Evolutionary conservation across 208 protist genomes (phyloP), one percentile per base, ranked within the genome.

Genomic region (Leishmania turanica): DNA sequence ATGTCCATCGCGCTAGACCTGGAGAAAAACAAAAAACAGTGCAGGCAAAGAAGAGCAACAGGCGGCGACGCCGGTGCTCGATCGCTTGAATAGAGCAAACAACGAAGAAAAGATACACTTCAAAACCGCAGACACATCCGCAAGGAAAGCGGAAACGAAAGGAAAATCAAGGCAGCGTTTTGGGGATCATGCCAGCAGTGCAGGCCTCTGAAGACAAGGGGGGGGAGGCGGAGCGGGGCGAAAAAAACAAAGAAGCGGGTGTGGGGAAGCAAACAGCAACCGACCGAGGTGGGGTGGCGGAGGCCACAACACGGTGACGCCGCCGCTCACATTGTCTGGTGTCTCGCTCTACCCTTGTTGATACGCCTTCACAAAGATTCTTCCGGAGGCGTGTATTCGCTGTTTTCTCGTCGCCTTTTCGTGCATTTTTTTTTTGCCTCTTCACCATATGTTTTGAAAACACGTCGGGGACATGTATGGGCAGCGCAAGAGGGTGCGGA

Each of bases 61-160:
- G 62, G 31, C 31, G 21, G 31, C 62, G 31, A 6, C 62, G 31
- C 31, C 62, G 8, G 62, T 15, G 31, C 4, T 66, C 62, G 62
- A 66, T 0, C 3, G 58, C 27, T 15, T 64, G 51, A 21, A 54
- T 6, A 37, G 64, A 40, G 1, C 5, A 19, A 40, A 27, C 1
- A 40, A 8, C 0, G 24, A 8, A 69, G 31, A 24, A 68, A 17
- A 69, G 3, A 21, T 42, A 21, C 8, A 2, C 15, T 45, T 69
- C 34, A 31, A 69, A 21, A 15, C 15, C 15, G 15, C 9, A 54
- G 9, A 21, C 9, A 17, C 42, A 53, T 6, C 68, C 7, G 42
- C n/a, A 69, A 42, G 27, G 0, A 70, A 70, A 85, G 70, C 27
- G 73, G 42, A 84, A 78, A 75, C 65, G 58, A 66, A 87, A 83